Conservation (phyloP, 352 stramenopile species). For the Blastocystis sp. region DNA sequence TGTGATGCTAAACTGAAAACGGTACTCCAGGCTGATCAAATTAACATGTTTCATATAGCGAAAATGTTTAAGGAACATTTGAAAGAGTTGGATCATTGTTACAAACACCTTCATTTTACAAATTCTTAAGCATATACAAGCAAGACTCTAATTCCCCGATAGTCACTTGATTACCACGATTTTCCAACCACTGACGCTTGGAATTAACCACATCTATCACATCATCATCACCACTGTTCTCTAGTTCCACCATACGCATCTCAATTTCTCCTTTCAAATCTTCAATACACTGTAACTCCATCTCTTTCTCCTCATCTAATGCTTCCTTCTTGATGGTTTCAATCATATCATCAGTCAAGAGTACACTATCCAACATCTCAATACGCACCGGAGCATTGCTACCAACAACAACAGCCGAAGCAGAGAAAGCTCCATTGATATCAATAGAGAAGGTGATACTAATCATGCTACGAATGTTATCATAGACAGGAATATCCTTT, state of each 20-base stretch:
- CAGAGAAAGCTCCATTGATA: background rate
- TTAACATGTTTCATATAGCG: slow-evolving; percentile 70
- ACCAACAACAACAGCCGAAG: background rate
- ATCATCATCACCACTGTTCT: background rate
- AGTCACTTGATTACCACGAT: background rate
- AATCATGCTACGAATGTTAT: slow-evolving; percentile 7
- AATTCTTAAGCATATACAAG: background rate
- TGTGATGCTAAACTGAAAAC: slow-evolving; percentile 80
- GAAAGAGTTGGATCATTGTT: background rate
- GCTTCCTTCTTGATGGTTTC: background rate
- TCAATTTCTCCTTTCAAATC: background rate
- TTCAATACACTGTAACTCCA: background rate
- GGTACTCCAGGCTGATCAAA: slow-evolving; percentile 72
- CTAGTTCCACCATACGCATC: background rate
- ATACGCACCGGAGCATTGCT: background rate
- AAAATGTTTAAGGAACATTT: background rate
- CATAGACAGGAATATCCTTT: background rate
- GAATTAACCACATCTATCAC: background rate
- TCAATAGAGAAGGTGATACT: slow-evolving; percentile 10
- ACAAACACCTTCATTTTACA: background rate
- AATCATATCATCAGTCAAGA: slow-evolving; percentile 10
- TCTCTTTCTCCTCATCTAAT: background rate
- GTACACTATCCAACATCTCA: slow-evolving; percentile 26
- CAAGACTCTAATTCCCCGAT: background rate
- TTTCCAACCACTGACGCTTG: background rate